Evolutionary conservation across 1,284 basidiomycete species (phyloP).

Genomic region (Malassezia restricta): DNA sequence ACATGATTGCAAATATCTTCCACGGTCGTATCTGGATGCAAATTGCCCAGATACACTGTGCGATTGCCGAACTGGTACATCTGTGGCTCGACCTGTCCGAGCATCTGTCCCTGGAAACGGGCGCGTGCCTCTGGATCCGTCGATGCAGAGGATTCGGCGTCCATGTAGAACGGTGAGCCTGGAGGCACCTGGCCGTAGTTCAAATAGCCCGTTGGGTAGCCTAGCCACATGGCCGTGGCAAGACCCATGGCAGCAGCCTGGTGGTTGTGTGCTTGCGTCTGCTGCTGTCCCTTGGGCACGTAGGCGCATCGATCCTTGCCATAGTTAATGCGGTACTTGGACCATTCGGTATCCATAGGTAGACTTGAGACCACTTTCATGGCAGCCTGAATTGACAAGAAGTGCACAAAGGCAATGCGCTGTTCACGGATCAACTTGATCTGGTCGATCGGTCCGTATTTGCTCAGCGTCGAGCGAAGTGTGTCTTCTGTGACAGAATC

Average conservation of each 20-base stretch:
- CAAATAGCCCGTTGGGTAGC: slow-evolving; percentile 32
- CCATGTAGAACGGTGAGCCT: not conserved
- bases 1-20: slow-evolving; percentile 47
- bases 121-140: not conserved
- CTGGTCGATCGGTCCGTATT: slow-evolving; percentile 44
- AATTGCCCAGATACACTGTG: slow-evolving; percentile 44
- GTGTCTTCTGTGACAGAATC: slow-evolving; percentile 32
- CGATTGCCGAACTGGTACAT: slow-evolving; percentile 42
- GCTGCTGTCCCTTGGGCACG: slow-evolving; percentile 43
- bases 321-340: slow-evolving; percentile 38
- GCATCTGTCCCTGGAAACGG: not conserved
- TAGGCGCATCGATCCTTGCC: slow-evolving; percentile 45
- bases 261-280: slow-evolving; percentile 45
- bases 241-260: slow-evolving; percentile 45
- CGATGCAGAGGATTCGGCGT: not conserved
- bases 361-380: slow-evolving; percentile 41
- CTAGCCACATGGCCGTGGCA: slow-evolving; percentile 41
- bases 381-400: slow-evolving; percentile 41
- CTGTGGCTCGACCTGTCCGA: slow-evolving; percentile 9
- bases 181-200: not conserved
- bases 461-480: slow-evolving; percentile 34
- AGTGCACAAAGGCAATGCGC: slow-evolving; percentile 44
- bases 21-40: slow-evolving; percentile 42
- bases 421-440: slow-evolving; percentile 45
- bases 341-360: slow-evolving; percentile 37